Base-by-base conservation (phyloP, 306 rosid genomes). In the Purshia tridentata region DNA sequence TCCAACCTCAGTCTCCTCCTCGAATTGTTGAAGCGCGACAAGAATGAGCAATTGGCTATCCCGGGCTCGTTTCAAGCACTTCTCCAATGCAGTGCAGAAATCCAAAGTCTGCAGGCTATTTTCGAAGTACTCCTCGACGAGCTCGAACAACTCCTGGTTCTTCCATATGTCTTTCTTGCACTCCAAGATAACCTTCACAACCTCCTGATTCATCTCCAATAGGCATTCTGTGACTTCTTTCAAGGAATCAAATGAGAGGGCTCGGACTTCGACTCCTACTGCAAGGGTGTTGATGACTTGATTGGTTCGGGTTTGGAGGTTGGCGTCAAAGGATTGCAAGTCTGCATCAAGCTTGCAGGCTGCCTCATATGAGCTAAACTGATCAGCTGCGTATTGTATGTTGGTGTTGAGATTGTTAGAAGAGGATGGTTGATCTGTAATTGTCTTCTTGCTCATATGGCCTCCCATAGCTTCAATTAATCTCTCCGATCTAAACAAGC, bases 131-230 rank as follows among this genome's bases (percentile, higher is more conserved):
- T 93, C 98, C 57, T 93, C 98, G 1, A 93, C 96, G 0, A 93
- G 85, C 48, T 93, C 98, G 54, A 91, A 93, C 79, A 91, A 56
- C 20, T 93, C 98, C 13, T 85, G 90, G 74, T 86, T 89, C 70
- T 89, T 91, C 98, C 98, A 93, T 70, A 93, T 91, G 50, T 93
- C 98, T 80, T 89, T 85, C 89, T 93, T 93, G 90, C 96, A 93
- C 40, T 88, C 94, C 77, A 93, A 80, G 81, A 93, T 91, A 4
- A 93, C 94, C 45, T 84, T 91, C 3, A 93, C 97, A 69, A 93
- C 97, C 67, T 93, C 98, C 69, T 93, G 98, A 65, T 93, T 93
- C 97, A 93, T 91, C 74, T 91, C 98, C 64, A 93, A 65, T 3
- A 93, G 92, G 64, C 98, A 93, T 70, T 78, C 96, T 0, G 97